Evolutionary conservation across 2,329 filamentous ascomycete genomes (phyloP), one percentile per base, ranked within the genome.

Genomic region (Fusarium goolgardi): DNA sequence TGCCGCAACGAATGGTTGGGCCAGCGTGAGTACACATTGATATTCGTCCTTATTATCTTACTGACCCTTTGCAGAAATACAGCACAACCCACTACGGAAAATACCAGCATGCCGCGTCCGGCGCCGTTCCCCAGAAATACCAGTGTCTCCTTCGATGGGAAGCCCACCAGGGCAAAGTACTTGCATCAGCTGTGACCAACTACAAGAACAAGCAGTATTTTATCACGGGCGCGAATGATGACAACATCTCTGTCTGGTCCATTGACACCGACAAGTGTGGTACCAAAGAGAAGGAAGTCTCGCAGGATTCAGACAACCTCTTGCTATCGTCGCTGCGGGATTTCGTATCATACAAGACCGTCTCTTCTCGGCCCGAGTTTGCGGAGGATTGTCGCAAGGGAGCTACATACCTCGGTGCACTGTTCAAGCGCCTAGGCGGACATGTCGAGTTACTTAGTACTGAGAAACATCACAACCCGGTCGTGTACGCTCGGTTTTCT

Each of bases 141-240:
- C 91, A 95, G 74, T 91, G 91, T 60, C 84, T 94, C 15, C 88
- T 87, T 27, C 86, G 89, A 50, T 95, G 94, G 89, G 87, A 90
- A 72, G 95, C 94, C 1, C 95, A 99, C 74, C 83, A 93, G 37
- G 95, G 93, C 46, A 91, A 96, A 67, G 92, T 98, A 40, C 84
- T 99, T 16, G 90, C 95, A 4, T 97, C 95, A 0, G 91, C 92
- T 0, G 87, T 91, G 20, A 90, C 90, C 1, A 88, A 83, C 1
- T 88, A 91, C 76, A 86, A 90, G 31, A 86, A 88, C 50, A 88
- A 91, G 60, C 87, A 91, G n/a, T 88, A 96, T n/a, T 96, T 93
- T 76, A 93, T 97, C 51, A 97, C 95, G 0, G 96, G 96, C 11
- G 94, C 93, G 47, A 99, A 97, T 73, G 96, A 99, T 78, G 91